These are phyloP conservation scores for Boletus rubropictus DNA, from an alignment of 768 basidiomycete species.

Conservation along the genomic window DNA sequence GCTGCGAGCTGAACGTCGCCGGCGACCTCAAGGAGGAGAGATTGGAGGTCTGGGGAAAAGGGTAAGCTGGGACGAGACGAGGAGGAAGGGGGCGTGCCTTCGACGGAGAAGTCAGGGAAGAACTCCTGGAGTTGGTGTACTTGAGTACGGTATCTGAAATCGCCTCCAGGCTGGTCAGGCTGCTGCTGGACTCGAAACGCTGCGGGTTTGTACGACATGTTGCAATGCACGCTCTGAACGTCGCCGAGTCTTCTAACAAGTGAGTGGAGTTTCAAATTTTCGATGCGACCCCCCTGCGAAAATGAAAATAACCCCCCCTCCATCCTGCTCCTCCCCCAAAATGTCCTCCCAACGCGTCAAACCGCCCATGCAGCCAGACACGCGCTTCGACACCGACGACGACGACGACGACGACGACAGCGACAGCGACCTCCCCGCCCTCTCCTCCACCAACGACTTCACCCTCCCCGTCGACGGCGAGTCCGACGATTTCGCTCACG, in stretches of 20 bases:
- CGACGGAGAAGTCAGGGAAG: slow-evolving; percentile 64
- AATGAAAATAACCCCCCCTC: slow-evolving; percentile 14
- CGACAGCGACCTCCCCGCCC: slow-evolving; percentile 28
- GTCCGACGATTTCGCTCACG: slow-evolving; percentile 55
- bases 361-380: slow-evolving; percentile 4
- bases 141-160: slow-evolving; percentile 47
- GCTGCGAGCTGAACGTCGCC: slow-evolving; percentile 70
- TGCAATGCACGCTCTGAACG: background rate
- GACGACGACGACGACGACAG: slow-evolving; percentile 19
- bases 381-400: background rate
- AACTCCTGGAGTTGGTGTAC: slow-evolving; percentile 62
- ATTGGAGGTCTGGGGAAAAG: slow-evolving; percentile 51
- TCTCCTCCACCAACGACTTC: slow-evolving; percentile 27
- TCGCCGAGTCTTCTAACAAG: too few species aligned
- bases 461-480: slow-evolving; percentile 27
- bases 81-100: slow-evolving; percentile 43
- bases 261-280: slow-evolving; percentile 28
- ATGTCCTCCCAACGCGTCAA: slow-evolving; percentile 4
- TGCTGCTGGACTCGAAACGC: slow-evolving; percentile 23
- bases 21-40: slow-evolving; percentile 57
- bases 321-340: slow-evolving; percentile 5
- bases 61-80: slow-evolving; percentile 20
- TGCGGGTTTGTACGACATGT: slow-evolving; percentile 31
- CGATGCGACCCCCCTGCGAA: slow-evolving; percentile 12
- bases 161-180: slow-evolving; percentile 3